These are phyloP conservation scores for Verbascum thapsus DNA, from an alignment of 257 asterid genomes.

Conservation along the genomic window DNA sequence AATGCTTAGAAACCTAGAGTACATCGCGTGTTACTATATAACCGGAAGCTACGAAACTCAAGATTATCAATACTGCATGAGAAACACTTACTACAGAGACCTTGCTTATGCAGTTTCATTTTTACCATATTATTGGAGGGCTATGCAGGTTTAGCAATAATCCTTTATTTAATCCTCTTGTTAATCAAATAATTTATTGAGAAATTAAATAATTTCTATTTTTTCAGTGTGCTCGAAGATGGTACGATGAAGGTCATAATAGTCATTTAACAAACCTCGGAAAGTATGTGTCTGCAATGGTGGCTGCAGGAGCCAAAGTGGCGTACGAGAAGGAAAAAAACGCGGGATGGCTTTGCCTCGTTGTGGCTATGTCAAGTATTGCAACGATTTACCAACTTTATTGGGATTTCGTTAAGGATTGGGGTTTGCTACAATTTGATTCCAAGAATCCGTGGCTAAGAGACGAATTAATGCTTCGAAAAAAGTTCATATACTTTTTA, in stretches of 20 bases:
- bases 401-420: conserved; percentile 94
- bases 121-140: conserved; percentile 95
- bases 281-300: conserved; percentile 92
- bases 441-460: conserved; percentile 96
- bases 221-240: conserved; percentile 85
- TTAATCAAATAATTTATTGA: not conserved
- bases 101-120: conserved; percentile 92
- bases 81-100: conserved; percentile 72
- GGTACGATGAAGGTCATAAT: conserved; percentile 93
- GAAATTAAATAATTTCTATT: not conserved
- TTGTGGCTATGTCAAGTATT: conserved; percentile 63
- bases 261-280: conserved; percentile 83
- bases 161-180: not conserved
- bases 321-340: conserved; percentile 81
- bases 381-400: conserved; percentile 88
- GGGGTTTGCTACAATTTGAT: conserved; percentile 81
- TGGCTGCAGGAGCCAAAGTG: conserved; percentile 93
- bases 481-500: conserved; percentile 67
- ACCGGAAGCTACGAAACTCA: conserved; percentile 87
- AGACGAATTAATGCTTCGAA: conserved; percentile 71
- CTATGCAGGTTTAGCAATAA: conserved; percentile 70
- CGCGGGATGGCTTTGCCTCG: conserved; percentile 73
- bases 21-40: conserved; percentile 79
- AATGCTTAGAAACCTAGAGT: conserved; percentile 74
- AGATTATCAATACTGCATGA: conserved; percentile 75